Base-by-base conservation (phyloP, 2,329 filamentous ascomycete genomes). In the Magnaporthiopsis incrustans region DNA sequence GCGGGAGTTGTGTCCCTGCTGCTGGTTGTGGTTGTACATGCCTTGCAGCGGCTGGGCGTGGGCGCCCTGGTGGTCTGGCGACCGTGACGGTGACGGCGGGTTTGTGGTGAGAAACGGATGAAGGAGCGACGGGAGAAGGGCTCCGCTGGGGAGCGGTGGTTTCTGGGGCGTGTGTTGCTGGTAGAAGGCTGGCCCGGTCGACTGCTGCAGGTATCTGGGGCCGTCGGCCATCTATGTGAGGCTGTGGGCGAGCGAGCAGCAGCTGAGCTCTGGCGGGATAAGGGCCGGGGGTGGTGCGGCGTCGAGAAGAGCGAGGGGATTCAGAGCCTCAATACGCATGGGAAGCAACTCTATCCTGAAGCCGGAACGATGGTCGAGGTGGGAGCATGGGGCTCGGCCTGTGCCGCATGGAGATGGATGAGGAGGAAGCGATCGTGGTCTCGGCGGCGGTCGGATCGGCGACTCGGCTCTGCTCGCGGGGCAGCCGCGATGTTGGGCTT, bases 21-120 rank as follows among this genome's bases (percentile, higher is more conserved):
- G 87, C 74, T 84, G 87, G 73, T 82, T 82, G 76, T 90, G 87
- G 73, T 85, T 86, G 81, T 89, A 92, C 89, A 92, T 92, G 75
- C 82, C 82, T 76, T 73, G 72, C 32, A 68, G 64, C 67, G 71
- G 70, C 64, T 70, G 77, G 69, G 66, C 69, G 62, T 71, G 70
- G 59, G 72, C 69, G 70, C 68, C 68, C 64, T 67, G 33, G 11
- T 33, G 70, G 63, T 71, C 69, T 58, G 72, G 68, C 10, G 70
- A 68, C 64, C 73, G 71, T 62, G 71, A 70, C 25, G 70, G 67
- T 11, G 71, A 68, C 33, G 69, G 65, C 50, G 72, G 69, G 65
- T 73, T 72, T 64, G 61, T 27, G 30, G 71, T 62, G 27, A 69
- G 67, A 60, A 76, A 73, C 59, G 73, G 73, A 65, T 69, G 71